Conservation (phyloP, 2,329 filamentous ascomycete species). For the Penicillium sp. region DNA sequence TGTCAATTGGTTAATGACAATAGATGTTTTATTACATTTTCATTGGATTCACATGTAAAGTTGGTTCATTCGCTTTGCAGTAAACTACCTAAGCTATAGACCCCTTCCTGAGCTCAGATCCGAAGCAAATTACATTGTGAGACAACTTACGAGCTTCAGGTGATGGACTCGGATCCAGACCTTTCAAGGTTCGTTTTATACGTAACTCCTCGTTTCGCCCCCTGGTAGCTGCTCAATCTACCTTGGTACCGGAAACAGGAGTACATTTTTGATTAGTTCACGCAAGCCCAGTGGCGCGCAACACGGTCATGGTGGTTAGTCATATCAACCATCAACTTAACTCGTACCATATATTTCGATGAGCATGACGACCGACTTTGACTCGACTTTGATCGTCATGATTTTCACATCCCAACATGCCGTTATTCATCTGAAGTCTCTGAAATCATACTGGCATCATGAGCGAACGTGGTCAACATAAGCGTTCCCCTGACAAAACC, state of each 20-base stretch:
- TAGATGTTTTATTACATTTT: neutral
- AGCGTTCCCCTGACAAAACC: neutral
- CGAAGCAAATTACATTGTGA: neutral
- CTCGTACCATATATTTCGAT: neutral
- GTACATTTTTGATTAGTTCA: neutral
- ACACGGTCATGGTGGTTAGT: neutral
- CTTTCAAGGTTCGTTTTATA: neutral
- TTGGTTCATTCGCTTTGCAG: neutral
- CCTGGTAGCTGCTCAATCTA: neutral
- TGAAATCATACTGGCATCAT: neutral
- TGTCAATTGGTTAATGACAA: constrained; percentile 10
- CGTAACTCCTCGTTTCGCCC: neutral
- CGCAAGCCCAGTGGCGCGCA: neutral
- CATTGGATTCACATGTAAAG: neutral
- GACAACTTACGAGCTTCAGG: neutral
- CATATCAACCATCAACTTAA: neutral
- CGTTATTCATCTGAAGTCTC: neutral
- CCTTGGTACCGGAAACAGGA: neutral
- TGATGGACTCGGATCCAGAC: neutral
- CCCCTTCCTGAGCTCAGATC: neutral
- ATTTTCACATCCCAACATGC: neutral
- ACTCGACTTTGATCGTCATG: neutral
- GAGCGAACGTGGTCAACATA: neutral
- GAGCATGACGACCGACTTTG: neutral
- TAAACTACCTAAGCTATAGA: neutral